Evolutionary conservation across 1,284 basidiomycete species (phyloP), one percentile per base, ranked within the genome.

Genomic region (Chiua sp.): DNA sequence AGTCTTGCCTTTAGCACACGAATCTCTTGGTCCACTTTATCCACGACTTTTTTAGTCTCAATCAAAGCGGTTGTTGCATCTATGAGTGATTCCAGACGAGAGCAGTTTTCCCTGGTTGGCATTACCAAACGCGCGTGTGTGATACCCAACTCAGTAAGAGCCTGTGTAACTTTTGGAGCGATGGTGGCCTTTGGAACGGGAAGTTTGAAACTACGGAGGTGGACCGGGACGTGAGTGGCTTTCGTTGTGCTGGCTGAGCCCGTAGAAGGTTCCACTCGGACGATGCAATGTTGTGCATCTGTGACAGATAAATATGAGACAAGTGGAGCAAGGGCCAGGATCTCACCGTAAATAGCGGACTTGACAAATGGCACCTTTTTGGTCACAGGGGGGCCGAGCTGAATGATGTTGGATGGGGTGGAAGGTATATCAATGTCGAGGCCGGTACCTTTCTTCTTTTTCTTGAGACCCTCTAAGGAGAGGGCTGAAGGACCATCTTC

Each of bases 11-110:
- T 88, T 61, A 90, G 72, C 5, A 91, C 84, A 56, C 86, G 78
- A 48, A 95, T 86, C 68, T 98, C 96, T 70, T 91, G 89, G 35
- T 96, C 92, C 11, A 91, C 84, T 67, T 90, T 87, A 73, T 98
- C 95, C 26, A 93, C 85, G n/a, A 88, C 80, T 67, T 92, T 90
- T 80, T 97, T 98, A 64, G 89, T 89, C 65, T 98, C 95, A 18
- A 96, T 82, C 65, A 98, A 76, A 20, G 85, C 80, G 4, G 82
- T 82, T 0, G 92, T 86, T 1, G 92, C 87, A 7, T 88, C 86
- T 33, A 96, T 72, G 18, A 98, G 76, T 7, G 80, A 79, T 63
- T 96, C 94, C 39, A 94, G 80, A 63, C 84, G 85, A 53, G 84
- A 80, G 55, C 90, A 80, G 65, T 94, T 97, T 32, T 88, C 86